Evolutionary conservation across 2,329 filamentous ascomycete species (phyloP).

Genomic region (Neoascochyta sp.): DNA sequence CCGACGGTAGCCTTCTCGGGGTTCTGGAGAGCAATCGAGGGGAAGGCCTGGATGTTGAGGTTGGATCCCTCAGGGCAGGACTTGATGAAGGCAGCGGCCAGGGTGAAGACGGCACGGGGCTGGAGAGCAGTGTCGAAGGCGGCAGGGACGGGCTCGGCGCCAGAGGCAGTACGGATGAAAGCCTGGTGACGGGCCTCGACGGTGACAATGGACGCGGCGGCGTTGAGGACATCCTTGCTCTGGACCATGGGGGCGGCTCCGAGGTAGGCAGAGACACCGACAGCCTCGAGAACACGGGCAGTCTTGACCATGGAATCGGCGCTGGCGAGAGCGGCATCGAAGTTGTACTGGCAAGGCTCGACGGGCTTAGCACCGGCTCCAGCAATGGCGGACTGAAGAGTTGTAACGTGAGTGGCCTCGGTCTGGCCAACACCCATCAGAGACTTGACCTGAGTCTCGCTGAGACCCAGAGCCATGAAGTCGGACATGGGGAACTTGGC

Average conservation of each 20-base stretch:
- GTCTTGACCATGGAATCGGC: constrained; percentile 65
- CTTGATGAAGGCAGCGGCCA: constrained; percentile 68
- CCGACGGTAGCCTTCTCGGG: constrained; percentile 44
- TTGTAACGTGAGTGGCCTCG: constrained; percentile 60
- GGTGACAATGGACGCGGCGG: constrained; percentile 67
- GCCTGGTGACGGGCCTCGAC: constrained; percentile 72
- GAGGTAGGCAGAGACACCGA: constrained; percentile 69
- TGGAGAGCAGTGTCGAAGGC: constrained; percentile 68
- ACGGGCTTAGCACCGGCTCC: constrained; percentile 63
- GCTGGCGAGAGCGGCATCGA: constrained; percentile 57
- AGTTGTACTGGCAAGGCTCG: constrained; percentile 68
- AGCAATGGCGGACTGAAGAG: constrained; percentile 59
- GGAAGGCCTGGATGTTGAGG: constrained; percentile 62
- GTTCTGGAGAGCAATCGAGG: constrained; percentile 52
- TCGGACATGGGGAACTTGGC: constrained; percentile 61
- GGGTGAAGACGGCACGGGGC: constrained; percentile 66
- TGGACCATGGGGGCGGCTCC: constrained; percentile 65
- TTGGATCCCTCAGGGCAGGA: constrained; percentile 64
- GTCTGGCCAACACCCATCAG: constrained; percentile 60
- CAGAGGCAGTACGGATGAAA: constrained; percentile 61
- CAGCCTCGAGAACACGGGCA: constrained; percentile 66
- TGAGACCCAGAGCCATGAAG: constrained; percentile 62
- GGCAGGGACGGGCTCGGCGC: constrained; percentile 59
- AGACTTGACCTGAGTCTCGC: constrained; percentile 53
- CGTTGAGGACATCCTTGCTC: constrained; percentile 57